Evolutionary conservation across 2,329 filamentous ascomycete species (phyloP).

Genomic region (Pleoardoris graminearum): DNA sequence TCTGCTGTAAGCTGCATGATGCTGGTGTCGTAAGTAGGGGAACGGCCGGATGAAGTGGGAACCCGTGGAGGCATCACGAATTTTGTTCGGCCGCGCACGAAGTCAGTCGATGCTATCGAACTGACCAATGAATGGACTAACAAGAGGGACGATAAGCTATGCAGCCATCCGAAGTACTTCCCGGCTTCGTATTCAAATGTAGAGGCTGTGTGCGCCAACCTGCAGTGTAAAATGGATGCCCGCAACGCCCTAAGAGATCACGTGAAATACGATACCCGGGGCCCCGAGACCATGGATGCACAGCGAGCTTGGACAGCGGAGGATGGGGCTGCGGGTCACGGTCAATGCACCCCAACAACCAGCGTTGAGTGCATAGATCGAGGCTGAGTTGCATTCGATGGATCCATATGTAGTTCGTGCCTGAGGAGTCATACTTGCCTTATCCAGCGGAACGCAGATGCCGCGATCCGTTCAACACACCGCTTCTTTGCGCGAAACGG

Average conservation of each 20-base stretch:
- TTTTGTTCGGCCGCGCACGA: slow-evolving; percentile 1
- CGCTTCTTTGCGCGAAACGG: slow-evolving; percentile 15
- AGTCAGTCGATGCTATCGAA: not conserved
- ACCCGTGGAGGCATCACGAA: not conserved
- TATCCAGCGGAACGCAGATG: slow-evolving; percentile 14
- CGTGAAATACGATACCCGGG: not conserved
- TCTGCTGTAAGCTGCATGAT: not conserved
- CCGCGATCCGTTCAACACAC: slow-evolving; percentile 18
- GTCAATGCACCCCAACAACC: slow-evolving; percentile 12
- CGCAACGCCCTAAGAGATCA: not conserved
- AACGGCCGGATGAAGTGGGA: not conserved
- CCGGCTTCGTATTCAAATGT: not conserved
- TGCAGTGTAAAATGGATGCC: too few relatives aligned
- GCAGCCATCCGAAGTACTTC: too few relatives aligned
- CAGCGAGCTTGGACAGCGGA: not conserved
- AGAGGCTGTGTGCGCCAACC: too few relatives aligned
- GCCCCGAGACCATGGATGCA: not conserved
- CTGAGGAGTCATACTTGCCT: slow-evolving; percentile 17
- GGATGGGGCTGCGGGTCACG: not conserved
- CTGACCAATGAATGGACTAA: not conserved
- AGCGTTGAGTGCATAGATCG: slow-evolving; percentile 13
- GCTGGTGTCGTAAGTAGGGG: not conserved
- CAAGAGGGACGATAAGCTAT: too few relatives aligned
- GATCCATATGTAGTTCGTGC: slow-evolving; percentile 16
- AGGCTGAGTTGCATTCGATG: slow-evolving; percentile 20